Percentiles rank a stretch among this genome's conserved stretches.
Evolutionary conservation across 2,329 filamentous ascomycete genomes (phyloP).

Genomic region (Ampelomyces quisqualis): DNA sequence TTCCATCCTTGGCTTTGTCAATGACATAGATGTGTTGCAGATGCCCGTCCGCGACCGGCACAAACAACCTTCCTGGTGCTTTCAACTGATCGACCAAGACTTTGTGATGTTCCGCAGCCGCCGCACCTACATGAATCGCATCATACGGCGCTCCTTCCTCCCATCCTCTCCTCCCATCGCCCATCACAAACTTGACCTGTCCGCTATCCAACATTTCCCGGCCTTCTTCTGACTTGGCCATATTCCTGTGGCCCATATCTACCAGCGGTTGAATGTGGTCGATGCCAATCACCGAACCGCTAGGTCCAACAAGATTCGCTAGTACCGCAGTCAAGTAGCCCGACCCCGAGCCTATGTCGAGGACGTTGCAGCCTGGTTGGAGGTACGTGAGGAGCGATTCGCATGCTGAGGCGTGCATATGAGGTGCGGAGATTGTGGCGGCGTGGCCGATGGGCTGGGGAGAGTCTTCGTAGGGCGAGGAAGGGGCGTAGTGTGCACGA

Average conservation of each 20-base stretch:
- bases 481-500: slow-evolving; percentile 77
- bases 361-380: slow-evolving; percentile 51
- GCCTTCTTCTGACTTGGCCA: slow-evolving; percentile 47
- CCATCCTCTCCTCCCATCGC: slow-evolving; percentile 60
- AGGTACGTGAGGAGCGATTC: slow-evolving; percentile 63
- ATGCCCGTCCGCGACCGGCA: slow-evolving; percentile 63
- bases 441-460: slow-evolving; percentile 67
- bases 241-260: slow-evolving; percentile 46
- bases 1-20: slow-evolving; percentile 68
- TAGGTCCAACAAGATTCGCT: slow-evolving; percentile 68
- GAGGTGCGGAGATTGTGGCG: slow-evolving; percentile 71
- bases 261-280: slow-evolving; percentile 53
- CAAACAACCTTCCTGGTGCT: slow-evolving; percentile 76
- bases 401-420: slow-evolving; percentile 69
- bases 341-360: slow-evolving; percentile 53
- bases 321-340: slow-evolving; percentile 86
- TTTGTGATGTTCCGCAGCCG: slow-evolving; percentile 71
- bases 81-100: slow-evolving; percentile 75
- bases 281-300: slow-evolving; percentile 50
- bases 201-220: slow-evolving; percentile 63
- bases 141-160: slow-evolving; percentile 65
- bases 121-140: slow-evolving; percentile 93
- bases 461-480: slow-evolving; percentile 69
- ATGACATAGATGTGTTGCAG: slow-evolving; percentile 72
- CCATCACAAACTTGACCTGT: slow-evolving; percentile 69